Conservation (phyloP, 1,284 basidiomycete species). For the Xanthoconium separans region DNA sequence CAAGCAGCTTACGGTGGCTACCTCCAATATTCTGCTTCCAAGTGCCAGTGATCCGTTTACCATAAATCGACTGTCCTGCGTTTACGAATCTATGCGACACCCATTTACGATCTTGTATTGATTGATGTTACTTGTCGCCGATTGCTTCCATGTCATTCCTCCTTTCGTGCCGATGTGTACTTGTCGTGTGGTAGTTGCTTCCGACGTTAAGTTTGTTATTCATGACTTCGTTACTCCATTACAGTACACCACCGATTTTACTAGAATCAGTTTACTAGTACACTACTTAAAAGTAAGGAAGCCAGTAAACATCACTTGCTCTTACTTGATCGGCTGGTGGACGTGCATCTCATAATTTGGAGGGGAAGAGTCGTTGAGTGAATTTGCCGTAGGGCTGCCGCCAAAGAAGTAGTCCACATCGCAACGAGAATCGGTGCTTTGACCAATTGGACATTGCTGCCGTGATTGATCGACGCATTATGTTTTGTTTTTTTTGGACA, state of each 20-base stretch:
- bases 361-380: no score
- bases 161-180: background rate
- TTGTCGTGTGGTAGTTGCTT: background rate
- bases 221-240: background rate
- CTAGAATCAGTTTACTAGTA: background rate
- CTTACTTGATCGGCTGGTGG: no score
- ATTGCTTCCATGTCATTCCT: background rate
- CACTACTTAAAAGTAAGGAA: background rate
- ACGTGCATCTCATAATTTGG: no score
- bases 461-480: no score
- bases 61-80: background rate
- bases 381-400: no score
- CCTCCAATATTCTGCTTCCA: slow-evolving; percentile 4
- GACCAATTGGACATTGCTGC: no score
- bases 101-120: background rate
- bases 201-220: background rate
- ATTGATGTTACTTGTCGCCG: background rate
- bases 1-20: slow-evolving; percentile 23
- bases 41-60: slow-evolving; percentile 8
- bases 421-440: no score
- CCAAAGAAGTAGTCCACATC: no score
- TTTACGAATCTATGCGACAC: background rate
- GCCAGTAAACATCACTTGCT: no score
- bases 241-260: background rate
- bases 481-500: no score